phyloP scores from a whole-genome alignment of 129 eudicot species.

The Arctium lappa region DNA sequence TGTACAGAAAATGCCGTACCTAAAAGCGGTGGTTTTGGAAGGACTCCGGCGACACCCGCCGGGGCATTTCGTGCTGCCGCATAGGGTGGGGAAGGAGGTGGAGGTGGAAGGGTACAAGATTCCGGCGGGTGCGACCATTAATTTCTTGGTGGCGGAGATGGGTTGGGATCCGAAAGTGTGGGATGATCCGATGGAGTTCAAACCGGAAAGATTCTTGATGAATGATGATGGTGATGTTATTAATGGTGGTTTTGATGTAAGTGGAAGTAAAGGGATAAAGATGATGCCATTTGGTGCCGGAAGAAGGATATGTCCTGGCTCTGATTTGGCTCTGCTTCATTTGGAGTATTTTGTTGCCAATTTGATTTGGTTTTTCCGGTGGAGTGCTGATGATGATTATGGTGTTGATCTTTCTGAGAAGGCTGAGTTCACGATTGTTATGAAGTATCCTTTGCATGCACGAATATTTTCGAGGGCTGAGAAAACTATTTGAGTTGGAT shows the following conservation, averaged over 20 bases:
- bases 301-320: slow-evolving; percentile 60
- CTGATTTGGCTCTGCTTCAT: slow-evolving; percentile 51
- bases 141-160: slow-evolving; percentile 64
- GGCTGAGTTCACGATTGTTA: slow-evolving; percentile 26
- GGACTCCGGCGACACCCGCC: slow-evolving; percentile 63
- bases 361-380: slow-evolving; percentile 44
- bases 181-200: slow-evolving; percentile 59
- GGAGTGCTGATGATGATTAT: slow-evolving; percentile 15
- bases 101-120: slow-evolving; percentile 44
- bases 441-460: slow-evolving; percentile 43
- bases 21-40: slow-evolving; percentile 60
- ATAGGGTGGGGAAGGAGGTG: slow-evolving; percentile 33
- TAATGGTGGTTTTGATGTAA: slow-evolving; percentile 41
- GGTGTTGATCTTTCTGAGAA: slow-evolving; percentile 42
- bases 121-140: slow-evolving; percentile 39
- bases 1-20: slow-evolving; percentile 42
- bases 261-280: slow-evolving; percentile 48
- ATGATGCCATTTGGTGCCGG: slow-evolving; percentile 83
- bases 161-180: slow-evolving; percentile 59
- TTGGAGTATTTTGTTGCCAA: slow-evolving; percentile 59
- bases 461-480: slow-evolving; percentile 26
- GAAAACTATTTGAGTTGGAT: neutral
- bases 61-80: slow-evolving; percentile 48
- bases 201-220: slow-evolving; percentile 56
- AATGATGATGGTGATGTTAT: neutral